Percentiles rank a stretch among this genome's conserved stretches.
Conservation (phyloP, 2,329 filamentous ascomycete genomes). For the Endoconidiophora laricicola region DNA sequence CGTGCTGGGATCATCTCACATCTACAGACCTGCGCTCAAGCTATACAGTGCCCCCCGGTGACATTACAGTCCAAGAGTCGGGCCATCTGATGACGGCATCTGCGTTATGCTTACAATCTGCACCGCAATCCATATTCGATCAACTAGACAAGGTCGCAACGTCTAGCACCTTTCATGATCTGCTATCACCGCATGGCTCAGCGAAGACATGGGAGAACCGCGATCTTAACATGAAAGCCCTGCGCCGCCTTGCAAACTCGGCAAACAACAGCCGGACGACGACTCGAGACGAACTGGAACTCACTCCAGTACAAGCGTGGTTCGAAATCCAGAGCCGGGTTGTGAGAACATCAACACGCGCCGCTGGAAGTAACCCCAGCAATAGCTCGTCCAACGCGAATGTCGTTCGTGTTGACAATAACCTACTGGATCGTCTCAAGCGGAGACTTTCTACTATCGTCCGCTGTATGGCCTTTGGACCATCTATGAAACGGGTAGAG, state of each 20-base stretch:
- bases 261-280: neutral
- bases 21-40: neutral
- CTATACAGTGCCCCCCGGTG: neutral
- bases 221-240: conserved; percentile 7
- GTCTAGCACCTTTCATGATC: conserved; percentile 1
- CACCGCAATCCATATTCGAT: conserved; percentile 5
- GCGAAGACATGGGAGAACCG: conserved; percentile 9
- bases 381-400: neutral
- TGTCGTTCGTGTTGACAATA: neutral
- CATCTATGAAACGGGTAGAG: conserved; percentile 4
- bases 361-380: neutral
- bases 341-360: neutral
- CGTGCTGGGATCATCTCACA: conserved; percentile 6
- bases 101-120: conserved; percentile 7
- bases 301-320: conserved; percentile 12
- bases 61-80: neutral
- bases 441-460: neutral
- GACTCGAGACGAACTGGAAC: conserved; percentile 1
- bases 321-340: conserved; percentile 9
- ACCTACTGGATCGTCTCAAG: conserved; percentile 8
- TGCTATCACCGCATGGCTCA: conserved; percentile 1
- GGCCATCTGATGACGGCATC: conserved; percentile 12
- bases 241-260: conserved; percentile 4
- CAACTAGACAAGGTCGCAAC: conserved; percentile 8
- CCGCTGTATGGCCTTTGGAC: conserved; percentile 7